These are phyloP conservation scores for Geotrichum bryndzae DNA, from an alignment of 1,139 yeast genomes.

Conservation along the genomic window DNA sequence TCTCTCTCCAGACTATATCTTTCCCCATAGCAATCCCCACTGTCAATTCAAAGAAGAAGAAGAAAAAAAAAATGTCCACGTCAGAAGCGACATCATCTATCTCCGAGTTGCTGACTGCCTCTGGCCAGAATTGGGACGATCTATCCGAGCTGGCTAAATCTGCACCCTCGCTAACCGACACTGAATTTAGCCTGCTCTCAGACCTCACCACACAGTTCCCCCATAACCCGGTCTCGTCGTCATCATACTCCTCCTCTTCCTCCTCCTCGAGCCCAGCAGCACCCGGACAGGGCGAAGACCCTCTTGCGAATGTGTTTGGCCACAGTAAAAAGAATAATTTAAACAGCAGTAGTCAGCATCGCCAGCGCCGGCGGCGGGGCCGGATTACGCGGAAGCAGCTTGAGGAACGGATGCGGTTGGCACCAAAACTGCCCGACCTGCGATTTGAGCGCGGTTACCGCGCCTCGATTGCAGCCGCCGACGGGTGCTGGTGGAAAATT, in stretches of 20 bases:
- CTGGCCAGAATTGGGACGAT: not conserved
- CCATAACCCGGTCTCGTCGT: not conserved
- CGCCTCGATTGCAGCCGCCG: constrained; percentile 27
- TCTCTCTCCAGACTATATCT: not conserved
- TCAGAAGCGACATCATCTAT: not conserved
- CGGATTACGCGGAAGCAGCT: not conserved
- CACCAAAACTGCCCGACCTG: constrained; percentile 29
- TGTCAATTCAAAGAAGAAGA: not conserved
- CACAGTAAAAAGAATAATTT: not conserved
- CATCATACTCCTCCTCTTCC: not conserved
- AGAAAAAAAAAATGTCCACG: not conserved
- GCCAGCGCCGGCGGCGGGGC: not conserved
- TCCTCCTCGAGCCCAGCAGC: too few relatives aligned
- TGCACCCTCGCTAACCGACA: not conserved
- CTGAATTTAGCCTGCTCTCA: not conserved
- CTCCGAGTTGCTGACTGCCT: not conserved
- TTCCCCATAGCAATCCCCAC: not conserved
- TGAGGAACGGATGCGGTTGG: not conserved
- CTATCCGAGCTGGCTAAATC: not conserved
- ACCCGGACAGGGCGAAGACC: not conserved
- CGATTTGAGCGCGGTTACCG: constrained; percentile 32
- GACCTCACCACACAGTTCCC: not conserved
- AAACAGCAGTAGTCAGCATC: not conserved
- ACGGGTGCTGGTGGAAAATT: constrained; percentile 29
- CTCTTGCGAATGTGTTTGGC: not conserved